Percentiles rank a stretch among this genome's conserved stretches.
These are phyloP conservation scores for Fragosphaeria purpurea DNA, from an alignment of 2,329 filamentous ascomycete species.

Conservation along the genomic window DNA sequence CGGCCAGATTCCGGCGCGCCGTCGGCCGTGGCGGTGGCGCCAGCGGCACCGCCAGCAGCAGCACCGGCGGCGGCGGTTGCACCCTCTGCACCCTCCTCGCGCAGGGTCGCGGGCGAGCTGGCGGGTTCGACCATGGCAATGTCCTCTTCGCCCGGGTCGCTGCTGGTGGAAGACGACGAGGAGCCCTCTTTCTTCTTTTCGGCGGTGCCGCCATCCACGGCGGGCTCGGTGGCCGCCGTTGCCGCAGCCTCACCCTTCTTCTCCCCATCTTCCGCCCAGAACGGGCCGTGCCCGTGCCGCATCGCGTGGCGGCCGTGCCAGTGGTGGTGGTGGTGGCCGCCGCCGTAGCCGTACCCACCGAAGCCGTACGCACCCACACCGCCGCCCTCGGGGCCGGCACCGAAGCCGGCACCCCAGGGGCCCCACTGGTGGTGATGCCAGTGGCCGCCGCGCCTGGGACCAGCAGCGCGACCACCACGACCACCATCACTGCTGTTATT, in stretches of 20 bases:
- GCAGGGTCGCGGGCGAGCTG: conserved; percentile 15
- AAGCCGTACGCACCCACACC: background rate
- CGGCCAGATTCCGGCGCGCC: background rate
- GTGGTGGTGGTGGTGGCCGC: background rate
- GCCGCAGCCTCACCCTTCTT: conserved; percentile 7
- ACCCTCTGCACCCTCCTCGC: background rate
- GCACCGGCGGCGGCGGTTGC: background rate
- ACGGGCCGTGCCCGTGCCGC: conserved; percentile 1
- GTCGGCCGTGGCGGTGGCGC: background rate
- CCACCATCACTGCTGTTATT: background rate
- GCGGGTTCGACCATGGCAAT: conserved; percentile 20
- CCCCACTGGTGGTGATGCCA: background rate
- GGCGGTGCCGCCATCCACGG: conserved; percentile 10
- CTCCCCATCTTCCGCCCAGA: background rate
- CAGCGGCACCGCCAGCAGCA: background rate
- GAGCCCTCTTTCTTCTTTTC: conserved; percentile 5
- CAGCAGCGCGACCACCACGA: too few species aligned
- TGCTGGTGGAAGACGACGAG: conserved; percentile 2
- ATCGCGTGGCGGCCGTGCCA: conserved; percentile 3
- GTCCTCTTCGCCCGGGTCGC: conserved; percentile 10
- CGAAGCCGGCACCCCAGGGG: background rate
- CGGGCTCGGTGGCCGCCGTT: conserved; percentile 7
- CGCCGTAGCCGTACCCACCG: background rate
- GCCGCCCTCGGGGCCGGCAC: background rate
- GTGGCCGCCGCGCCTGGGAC: background rate